Evolutionary conservation across 1,139 yeast species (phyloP).

Genomic region (Geotrichum carabidarum): DNA sequence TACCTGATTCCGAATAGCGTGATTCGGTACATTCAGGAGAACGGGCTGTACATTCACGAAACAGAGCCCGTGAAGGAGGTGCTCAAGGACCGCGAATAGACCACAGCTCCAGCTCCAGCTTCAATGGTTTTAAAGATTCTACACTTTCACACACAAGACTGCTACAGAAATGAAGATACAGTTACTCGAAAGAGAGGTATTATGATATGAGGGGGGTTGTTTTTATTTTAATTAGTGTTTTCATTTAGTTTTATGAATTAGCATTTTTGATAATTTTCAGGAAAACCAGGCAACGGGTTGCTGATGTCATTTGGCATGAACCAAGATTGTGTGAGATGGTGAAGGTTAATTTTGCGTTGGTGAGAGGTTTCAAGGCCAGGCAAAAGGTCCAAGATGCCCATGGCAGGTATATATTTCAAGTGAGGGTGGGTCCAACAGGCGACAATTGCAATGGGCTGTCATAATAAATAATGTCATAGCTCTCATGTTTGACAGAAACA

Average conservation of each 20-base stretch:
- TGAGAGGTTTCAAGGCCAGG: too few species aligned
- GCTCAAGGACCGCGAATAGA: constrained; percentile 41
- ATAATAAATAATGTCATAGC: too few species aligned
- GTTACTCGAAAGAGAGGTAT: neutral
- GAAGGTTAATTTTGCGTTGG: too few species aligned
- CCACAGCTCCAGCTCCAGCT: constrained; percentile 12
- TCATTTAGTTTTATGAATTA: neutral
- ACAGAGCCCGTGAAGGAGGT: constrained; percentile 94
- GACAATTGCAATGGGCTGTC: too few species aligned
- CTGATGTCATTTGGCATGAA: too few species aligned
- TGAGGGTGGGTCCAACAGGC: too few species aligned
- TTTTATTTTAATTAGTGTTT: neutral
- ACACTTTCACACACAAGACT: neutral
- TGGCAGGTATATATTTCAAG: too few species aligned
- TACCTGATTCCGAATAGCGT: constrained; percentile 91
- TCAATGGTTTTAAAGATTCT: neutral
- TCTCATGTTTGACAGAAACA: too few species aligned
- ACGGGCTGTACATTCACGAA: constrained; percentile 74
- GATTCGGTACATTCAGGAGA: constrained; percentile 89
- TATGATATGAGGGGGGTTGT: neutral
- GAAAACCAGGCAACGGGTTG: too few species aligned
- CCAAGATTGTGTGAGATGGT: too few species aligned
- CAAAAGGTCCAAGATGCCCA: too few species aligned
- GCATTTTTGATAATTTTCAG: neutral
- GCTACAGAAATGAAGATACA: too few species aligned